Evolutionary conservation across 148 eudicot species (phyloP).

Genomic region (Rhododendron molle): DNA sequence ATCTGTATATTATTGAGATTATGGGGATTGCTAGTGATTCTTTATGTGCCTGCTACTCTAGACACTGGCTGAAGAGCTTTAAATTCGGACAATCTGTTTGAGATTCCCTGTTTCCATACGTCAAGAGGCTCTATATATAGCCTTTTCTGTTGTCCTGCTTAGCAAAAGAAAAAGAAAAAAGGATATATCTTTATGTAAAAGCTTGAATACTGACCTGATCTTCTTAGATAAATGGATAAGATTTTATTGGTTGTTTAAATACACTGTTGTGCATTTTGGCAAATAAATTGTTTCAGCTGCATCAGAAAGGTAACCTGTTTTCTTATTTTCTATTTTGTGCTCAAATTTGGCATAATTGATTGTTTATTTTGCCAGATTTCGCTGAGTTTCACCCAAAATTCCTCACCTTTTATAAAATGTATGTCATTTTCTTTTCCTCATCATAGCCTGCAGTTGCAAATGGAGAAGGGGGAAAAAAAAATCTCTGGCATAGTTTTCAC

Average conservation of each 20-base stretch:
- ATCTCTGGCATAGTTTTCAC: background rate
- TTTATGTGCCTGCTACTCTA: background rate
- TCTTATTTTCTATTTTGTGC: background rate
- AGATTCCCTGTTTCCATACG: background rate
- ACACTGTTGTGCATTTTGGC: background rate
- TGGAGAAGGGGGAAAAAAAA: background rate
- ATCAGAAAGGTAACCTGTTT: background rate
- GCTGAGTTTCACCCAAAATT: background rate
- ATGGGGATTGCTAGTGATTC: background rate
- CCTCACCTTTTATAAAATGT: background rate
- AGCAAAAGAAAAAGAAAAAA: background rate
- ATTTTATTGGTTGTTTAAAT: background rate
- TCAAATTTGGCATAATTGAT: background rate
- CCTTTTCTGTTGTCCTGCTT: background rate
- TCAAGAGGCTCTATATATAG: background rate
- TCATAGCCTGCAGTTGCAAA: background rate
- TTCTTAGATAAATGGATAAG: background rate
- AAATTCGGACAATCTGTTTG: background rate
- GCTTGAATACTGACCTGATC: background rate
- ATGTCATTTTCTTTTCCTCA: background rate
- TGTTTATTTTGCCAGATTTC: background rate
- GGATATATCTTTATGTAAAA: background rate
- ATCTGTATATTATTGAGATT: background rate
- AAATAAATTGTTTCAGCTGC: background rate
- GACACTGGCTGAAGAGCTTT: background rate